Percentiles rank a stretch among this genome's conserved stretches.
Evolutionary conservation across 306 rosid genomes (phyloP).

Genomic region (Vicia faba): DNA sequence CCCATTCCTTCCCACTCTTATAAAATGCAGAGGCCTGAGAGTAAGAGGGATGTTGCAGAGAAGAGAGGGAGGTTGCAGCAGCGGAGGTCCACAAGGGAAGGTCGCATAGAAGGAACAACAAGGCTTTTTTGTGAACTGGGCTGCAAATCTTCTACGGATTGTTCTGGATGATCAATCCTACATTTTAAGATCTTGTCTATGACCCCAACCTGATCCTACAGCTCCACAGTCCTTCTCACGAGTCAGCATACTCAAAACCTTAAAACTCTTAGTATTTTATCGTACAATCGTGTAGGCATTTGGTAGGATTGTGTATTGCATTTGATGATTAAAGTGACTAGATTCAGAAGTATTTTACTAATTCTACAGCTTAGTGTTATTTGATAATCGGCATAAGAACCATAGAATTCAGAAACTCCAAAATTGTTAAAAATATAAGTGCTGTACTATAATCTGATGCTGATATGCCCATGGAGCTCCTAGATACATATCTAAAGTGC

Average conservation of each 20-base stretch:
- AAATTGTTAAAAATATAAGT: background rate
- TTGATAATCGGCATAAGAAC: too few relatives aligned
- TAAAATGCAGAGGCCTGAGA: background rate
- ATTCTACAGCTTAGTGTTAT: too few relatives aligned
- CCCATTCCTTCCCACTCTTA: background rate
- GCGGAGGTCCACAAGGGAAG: background rate
- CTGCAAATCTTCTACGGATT: background rate
- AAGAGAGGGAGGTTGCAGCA: background rate
- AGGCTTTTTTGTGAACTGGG: background rate
- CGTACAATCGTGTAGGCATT: background rate
- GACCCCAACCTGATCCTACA: background rate
- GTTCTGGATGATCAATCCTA: background rate
- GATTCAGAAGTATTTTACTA: background rate
- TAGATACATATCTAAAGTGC: background rate
- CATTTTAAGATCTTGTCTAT: background rate
- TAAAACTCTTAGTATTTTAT: background rate
- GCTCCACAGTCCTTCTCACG: background rate
- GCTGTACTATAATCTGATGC: background rate
- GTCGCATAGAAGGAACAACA: constrained; percentile 3
- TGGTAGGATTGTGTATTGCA: constrained; percentile 14
- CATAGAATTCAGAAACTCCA: background rate
- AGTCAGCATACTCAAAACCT: background rate
- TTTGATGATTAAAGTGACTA: constrained; percentile 8
- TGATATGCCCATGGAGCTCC: background rate
- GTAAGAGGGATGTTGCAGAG: background rate